Evolutionary conservation across 257 asterid genomes (phyloP).

Genomic region (Forsythia suspensa): DNA sequence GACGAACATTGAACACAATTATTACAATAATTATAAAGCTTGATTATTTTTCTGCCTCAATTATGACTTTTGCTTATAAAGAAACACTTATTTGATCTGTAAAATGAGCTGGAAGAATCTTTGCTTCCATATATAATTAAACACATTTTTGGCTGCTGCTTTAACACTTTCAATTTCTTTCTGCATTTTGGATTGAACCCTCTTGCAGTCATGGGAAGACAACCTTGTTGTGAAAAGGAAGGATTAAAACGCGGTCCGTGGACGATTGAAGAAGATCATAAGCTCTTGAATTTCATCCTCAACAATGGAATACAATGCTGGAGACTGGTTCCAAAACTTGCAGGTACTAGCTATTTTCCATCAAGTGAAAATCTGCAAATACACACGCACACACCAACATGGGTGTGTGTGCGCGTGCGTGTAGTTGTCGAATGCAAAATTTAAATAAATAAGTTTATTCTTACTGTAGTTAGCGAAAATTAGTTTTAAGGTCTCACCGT

Average conservation of each 20-base stretch:
- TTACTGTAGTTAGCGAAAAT: neutral
- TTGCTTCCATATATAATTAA: conserved; percentile 42
- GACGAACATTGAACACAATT: neutral
- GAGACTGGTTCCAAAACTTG: conserved; percentile 78
- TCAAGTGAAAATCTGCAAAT: neutral
- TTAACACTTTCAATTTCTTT: neutral
- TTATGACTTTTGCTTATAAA: conserved; percentile 31
- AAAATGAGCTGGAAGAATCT: conserved; percentile 73
- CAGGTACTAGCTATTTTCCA: conserved; percentile 41
- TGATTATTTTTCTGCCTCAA: conserved; percentile 32
- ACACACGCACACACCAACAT: no score
- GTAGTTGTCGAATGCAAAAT: neutral
- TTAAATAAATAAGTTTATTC: neutral
- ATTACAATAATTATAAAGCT: conserved; percentile 31
- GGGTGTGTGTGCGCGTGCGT: no score
- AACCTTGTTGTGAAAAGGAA: conserved; percentile 77
- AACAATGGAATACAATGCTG: conserved; percentile 84
- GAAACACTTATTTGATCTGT: conserved; percentile 29
- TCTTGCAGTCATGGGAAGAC: conserved; percentile 62
- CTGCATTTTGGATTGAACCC: neutral
- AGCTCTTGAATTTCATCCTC: conserved; percentile 81
- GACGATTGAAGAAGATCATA: conserved; percentile 82
- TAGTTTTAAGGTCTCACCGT: neutral
- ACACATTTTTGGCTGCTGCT: conserved; percentile 21
- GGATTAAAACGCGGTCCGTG: conserved; percentile 85